Base-by-base conservation (phyloP, 1,284 basidiomycete species). In the Hemileia vastatrix region DNA sequence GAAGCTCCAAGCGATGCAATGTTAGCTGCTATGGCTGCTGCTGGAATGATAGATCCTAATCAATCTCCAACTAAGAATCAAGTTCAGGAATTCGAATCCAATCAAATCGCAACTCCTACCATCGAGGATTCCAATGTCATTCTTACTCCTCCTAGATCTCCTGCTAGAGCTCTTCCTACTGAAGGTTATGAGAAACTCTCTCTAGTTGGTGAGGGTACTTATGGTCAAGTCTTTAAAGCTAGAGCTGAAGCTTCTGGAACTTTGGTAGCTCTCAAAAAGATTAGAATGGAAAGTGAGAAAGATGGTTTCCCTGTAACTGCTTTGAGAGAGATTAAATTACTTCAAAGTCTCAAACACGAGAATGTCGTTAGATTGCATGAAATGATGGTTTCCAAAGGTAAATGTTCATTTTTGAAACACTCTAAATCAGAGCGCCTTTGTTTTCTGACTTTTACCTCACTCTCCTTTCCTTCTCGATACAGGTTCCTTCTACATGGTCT, bases 221-320 rank as follows among this genome's bases (percentile, higher is more conserved):
- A 75, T 54, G 73, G 73, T 0, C 71, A 75, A 56, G 73, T 75
- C 0, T 75, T 72, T 69, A 75, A 75, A 56, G 73, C 73, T 5
- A 67, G 67, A 18, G 68, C 67, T 1, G 70, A 71, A 31, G 54
- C 65, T 8, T 71, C 66, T 1, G 71, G 72, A 1, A 65, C 67
- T 2, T 56, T 72, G 3, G 73, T 75, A 1, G 73, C 73, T 5
- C 65, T 75, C 3, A 74, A 75, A 48, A 70, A 70, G 66, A 73
- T 75, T 59, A 67, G 72, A 27, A 73, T 75, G 72, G 72, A 75
- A 40, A 63, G 59, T n/a, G 72, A 71, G 40, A 71, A 71, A 63
- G 72, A 75, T 50, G 73, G 73, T 4, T 74, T 75, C 57, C 72
- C 73, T 9, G 66, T 75, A 23, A 75, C 73, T 19, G 72, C 73